Percentiles rank a stretch among this genome's conserved stretches.
Evolutionary conservation across 2,329 filamentous ascomycete genomes (phyloP).

Genomic region (Rugonectria rugulosa): DNA sequence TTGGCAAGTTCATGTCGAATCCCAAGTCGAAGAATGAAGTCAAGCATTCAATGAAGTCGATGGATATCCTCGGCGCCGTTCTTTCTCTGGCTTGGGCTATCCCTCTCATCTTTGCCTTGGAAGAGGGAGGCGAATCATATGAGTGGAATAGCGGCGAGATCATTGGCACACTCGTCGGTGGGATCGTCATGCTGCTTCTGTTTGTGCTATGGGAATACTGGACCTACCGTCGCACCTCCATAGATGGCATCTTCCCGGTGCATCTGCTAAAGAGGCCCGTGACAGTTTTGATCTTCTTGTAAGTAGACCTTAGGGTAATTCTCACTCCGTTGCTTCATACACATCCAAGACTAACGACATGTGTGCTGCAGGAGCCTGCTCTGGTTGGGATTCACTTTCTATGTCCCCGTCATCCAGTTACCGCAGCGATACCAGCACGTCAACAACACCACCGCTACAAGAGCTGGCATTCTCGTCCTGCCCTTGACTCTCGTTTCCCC

Average conservation of each 20-base stretch:
- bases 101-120: constrained; percentile 5
- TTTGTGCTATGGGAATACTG: constrained; percentile 3
- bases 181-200: constrained; percentile 1
- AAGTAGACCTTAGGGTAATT: too few relatives aligned
- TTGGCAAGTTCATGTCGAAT: constrained; percentile 5
- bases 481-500: constrained; percentile 7
- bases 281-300: constrained; percentile 2
- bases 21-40: constrained; percentile 2
- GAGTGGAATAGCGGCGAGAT: constrained; percentile 8
- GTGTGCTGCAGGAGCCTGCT: not conserved
- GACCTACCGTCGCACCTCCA: not conserved
- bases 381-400: constrained; percentile 6
- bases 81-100: constrained; percentile 10
- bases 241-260: constrained; percentile 3
- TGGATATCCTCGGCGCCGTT: constrained; percentile 10
- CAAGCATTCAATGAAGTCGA: not conserved
- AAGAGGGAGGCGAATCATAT: constrained; percentile 8
- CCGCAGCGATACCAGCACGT: constrained; percentile 11
- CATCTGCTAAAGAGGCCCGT: not conserved
- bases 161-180: constrained; percentile 7
- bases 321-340: not conserved
- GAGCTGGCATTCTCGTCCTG: constrained; percentile 1
- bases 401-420: constrained; percentile 9
- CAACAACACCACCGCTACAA: constrained; percentile 2
- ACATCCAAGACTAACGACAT: not conserved